phyloP scores from a whole-genome alignment of 306 rosid species.

The Begonia fuchsioides region DNA sequence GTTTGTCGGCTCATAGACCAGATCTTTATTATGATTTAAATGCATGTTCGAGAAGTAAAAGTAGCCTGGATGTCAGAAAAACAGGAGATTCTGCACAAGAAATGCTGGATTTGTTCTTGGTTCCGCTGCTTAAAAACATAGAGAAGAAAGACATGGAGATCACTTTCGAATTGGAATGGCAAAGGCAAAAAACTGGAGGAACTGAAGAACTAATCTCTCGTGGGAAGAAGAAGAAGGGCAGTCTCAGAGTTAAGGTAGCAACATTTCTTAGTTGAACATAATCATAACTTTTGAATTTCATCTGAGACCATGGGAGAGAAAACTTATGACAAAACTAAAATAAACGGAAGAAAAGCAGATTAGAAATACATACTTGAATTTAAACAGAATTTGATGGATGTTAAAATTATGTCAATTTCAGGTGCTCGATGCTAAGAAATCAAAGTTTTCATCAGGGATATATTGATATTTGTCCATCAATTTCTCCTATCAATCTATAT shows the following conservation, averaged over 20 bases:
- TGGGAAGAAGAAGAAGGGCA: conserved; percentile 49
- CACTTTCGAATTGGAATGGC: conserved; percentile 17
- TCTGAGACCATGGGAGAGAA: too few species aligned
- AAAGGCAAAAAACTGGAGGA: conserved; percentile 11
- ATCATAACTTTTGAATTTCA: neutral
- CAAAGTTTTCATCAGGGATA: too few species aligned
- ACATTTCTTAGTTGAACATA: conserved; percentile 36
- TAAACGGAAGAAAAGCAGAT: too few species aligned
- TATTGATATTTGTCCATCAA: too few species aligned
- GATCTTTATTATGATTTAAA: conserved; percentile 15
- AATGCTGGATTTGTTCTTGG: conserved; percentile 68
- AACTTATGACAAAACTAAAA: too few species aligned
- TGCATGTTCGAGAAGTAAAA: conserved; percentile 18
- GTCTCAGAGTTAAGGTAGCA: conserved; percentile 53
- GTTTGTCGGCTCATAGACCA: conserved; percentile 10
- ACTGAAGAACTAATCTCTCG: conserved; percentile 28
- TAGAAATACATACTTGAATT: too few species aligned
- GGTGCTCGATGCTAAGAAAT: too few species aligned
- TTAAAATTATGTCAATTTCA: too few species aligned
- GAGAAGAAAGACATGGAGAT: conserved; percentile 23
- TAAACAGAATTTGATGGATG: too few species aligned
- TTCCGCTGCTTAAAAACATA: conserved; percentile 45
- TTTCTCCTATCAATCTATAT: too few species aligned
- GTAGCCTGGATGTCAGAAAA: conserved; percentile 9
- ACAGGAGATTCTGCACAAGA: conserved; percentile 61